A percentile compares a stretch with the other conserved stretches of the same genome.
Evolutionary conservation across 192 early-diverging fungal species (phyloP).

Genomic region (Obelidium mucronatum): DNA sequence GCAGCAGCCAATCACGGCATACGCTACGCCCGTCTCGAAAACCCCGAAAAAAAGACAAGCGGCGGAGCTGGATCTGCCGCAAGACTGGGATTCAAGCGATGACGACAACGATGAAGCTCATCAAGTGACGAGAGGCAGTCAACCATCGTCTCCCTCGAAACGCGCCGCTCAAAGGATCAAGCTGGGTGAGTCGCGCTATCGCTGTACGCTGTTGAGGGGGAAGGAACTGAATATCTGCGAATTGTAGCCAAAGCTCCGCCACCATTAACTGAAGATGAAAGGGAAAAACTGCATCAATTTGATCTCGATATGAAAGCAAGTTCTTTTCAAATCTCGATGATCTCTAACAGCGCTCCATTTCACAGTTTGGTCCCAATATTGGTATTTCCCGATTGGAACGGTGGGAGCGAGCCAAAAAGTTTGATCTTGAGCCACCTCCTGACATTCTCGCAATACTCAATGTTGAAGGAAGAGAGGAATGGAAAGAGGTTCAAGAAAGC

Average conservation of each 20-base stretch:
- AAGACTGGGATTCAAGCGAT: no score
- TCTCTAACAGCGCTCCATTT: neutral
- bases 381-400: constrained; percentile 61
- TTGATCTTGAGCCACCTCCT: constrained; percentile 55
- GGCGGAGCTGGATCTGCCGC: neutral
- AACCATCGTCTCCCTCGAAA: neutral
- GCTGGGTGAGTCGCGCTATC: neutral
- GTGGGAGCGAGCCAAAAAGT: constrained; percentile 59
- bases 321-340: neutral
- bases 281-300: constrained; percentile 36
- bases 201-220: neutral
- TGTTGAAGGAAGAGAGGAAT: constrained; percentile 1
- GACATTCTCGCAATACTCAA: constrained; percentile 34
- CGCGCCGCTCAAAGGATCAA: neutral
- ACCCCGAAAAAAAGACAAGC: neutral
- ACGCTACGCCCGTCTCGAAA: neutral
- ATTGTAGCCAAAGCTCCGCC: neutral
- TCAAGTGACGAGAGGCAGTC: no score
- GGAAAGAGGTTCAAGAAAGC: constrained; percentile 32
- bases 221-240: no score
- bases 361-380: constrained; percentile 58
- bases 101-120: no score
- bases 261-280: neutral
- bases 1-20: neutral
- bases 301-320: constrained; percentile 46